Percentiles rank a stretch among this genome's conserved stretches.
phyloP scores from a whole-genome alignment of 2,329 filamentous ascomycete genomes.

The Curvularia hawaiiensis region DNA sequence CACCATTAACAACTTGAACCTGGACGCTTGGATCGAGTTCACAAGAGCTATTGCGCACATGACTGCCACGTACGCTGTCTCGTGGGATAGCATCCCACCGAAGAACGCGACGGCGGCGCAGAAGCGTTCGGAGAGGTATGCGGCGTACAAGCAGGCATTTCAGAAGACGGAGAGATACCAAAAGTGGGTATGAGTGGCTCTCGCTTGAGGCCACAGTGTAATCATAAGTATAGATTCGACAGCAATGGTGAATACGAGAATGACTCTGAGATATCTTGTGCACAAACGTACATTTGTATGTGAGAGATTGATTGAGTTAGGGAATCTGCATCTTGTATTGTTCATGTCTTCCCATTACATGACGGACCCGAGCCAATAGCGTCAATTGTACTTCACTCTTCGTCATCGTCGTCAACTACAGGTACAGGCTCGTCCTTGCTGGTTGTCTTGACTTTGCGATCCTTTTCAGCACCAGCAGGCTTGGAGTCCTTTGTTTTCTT shows the following conservation, averaged over 20 bases:
- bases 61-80: slow-evolving; percentile 42
- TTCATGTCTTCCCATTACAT: neutral
- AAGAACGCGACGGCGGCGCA: slow-evolving; percentile 30
- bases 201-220: neutral
- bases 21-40: slow-evolving; percentile 56
- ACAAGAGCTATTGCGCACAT: slow-evolving; percentile 64
- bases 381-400: slow-evolving; percentile 18
- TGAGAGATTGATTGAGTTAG: neutral
- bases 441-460: slow-evolving; percentile 40
- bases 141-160: slow-evolving; percentile 25
- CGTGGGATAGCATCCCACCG: slow-evolving; percentile 39
- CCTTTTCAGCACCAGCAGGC: slow-evolving; percentile 41
- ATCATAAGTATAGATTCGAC: neutral
- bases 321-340: neutral
- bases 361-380: neutral
- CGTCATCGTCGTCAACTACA: slow-evolving; percentile 40
- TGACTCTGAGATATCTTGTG: neutral
- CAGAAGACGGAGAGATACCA: slow-evolving; percentile 30
- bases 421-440: slow-evolving; percentile 37
- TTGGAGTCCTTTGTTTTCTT: slow-evolving; percentile 47
- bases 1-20: slow-evolving; percentile 41
- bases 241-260: neutral
- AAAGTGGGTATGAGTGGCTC: slow-evolving; percentile 22
- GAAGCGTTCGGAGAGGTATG: slow-evolving; percentile 29
- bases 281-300: neutral